A percentile compares a stretch with the other conserved stretches of the same genome.
phyloP scores from a whole-genome alignment of 2,329 filamentous ascomycete species.

The Ophiocordyceps camponoti-saundersi region DNA sequence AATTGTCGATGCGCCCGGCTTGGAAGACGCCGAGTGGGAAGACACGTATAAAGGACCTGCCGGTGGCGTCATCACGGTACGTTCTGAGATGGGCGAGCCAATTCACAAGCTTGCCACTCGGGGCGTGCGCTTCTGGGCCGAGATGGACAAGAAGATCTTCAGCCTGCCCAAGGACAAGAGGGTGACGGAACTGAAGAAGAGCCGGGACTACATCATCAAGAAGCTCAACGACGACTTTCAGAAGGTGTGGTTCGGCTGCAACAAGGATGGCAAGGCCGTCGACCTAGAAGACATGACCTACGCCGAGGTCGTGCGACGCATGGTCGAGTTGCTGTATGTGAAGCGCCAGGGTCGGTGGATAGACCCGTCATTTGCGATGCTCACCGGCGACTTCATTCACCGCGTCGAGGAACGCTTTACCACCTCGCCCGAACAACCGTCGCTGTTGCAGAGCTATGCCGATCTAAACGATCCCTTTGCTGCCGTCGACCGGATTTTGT shows the following conservation, averaged over 20 bases:
- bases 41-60: conserved; percentile 82
- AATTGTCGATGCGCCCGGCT: conserved; percentile 69
- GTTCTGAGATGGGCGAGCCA: conserved; percentile 98
- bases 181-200: conserved; percentile 72
- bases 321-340: conserved; percentile 83
- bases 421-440: conserved; percentile 49
- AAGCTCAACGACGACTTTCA: conserved; percentile 94
- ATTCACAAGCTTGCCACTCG: conserved; percentile 98
- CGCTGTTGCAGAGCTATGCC: conserved; percentile 74
- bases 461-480: conserved; percentile 73
- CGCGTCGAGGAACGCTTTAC: conserved; percentile 95
- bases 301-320: conserved; percentile 65
- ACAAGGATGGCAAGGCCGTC: conserved; percentile 61
- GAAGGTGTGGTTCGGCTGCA: conserved; percentile 90
- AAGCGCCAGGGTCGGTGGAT: conserved; percentile 88
- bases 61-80: conserved; percentile 88
- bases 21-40: conserved; percentile 76
- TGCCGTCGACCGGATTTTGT: conserved; percentile 61
- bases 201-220: conserved; percentile 81
- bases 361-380: conserved; percentile 61
- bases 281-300: conserved; percentile 97
- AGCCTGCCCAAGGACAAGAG: conserved; percentile 89
- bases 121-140: conserved; percentile 91
- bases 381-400: conserved; percentile 91
- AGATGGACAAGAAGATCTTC: conserved; percentile 99